These are phyloP conservation scores for Leishmania tarentolae DNA, from an alignment of 208 protist species.

Conservation along the genomic window DNA sequence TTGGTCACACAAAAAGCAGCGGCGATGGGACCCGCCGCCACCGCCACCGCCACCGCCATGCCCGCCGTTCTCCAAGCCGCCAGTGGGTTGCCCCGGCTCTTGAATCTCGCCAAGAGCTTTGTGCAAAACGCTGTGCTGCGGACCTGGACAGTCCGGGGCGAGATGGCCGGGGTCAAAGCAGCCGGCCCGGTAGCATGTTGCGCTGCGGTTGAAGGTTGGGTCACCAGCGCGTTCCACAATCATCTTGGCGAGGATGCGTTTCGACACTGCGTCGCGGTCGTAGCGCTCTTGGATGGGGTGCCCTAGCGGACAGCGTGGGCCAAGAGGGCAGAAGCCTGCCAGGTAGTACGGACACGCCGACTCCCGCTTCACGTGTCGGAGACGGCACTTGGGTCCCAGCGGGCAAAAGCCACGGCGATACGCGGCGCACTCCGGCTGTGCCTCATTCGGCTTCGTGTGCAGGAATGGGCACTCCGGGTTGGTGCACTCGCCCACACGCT, in stretches of 20 bases:
- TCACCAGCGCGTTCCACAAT: slow-evolving; percentile 69
- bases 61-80: slow-evolving; percentile 47
- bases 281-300: slow-evolving; percentile 91
- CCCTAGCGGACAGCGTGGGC: slow-evolving; percentile 91
- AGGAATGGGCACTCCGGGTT: slow-evolving; percentile 97
- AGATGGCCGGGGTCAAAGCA: slow-evolving; percentile 91
- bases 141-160: slow-evolving; percentile 76
- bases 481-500: slow-evolving; percentile 94
- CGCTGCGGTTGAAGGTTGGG: slow-evolving; percentile 72
- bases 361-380: slow-evolving; percentile 81
- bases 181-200: slow-evolving; percentile 71
- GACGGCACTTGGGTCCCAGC: slow-evolving; percentile 85
- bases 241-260: slow-evolving; percentile 69
- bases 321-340: slow-evolving; percentile 95
- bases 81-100: slow-evolving; percentile 69
- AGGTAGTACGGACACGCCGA: slow-evolving; percentile 92
- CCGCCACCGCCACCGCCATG: slow-evolving; percentile 25
- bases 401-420: slow-evolving; percentile 92
- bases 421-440: slow-evolving; percentile 82
- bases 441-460: slow-evolving; percentile 89
- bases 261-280: slow-evolving; percentile 71
- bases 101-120: slow-evolving; percentile 61
- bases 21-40: slow-evolving; percentile 28
- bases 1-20: slow-evolving; percentile 82
- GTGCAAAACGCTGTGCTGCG: slow-evolving; percentile 68